Evolutionary conservation across 257 asterid genomes (phyloP), one percentile per base, ranked within the genome.

Genomic region (Fraxinus americana): DNA sequence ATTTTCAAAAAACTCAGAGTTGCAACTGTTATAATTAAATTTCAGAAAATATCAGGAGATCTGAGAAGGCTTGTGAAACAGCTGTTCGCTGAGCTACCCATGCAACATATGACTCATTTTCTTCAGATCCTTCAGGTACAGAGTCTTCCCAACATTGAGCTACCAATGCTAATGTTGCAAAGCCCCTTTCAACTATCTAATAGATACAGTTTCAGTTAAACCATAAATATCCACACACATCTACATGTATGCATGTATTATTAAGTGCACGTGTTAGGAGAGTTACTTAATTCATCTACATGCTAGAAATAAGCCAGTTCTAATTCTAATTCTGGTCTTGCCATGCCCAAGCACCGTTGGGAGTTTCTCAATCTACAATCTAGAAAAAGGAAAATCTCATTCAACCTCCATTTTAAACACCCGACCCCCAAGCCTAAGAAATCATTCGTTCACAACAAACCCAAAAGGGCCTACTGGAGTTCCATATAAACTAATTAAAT

Each of bases 131-230:
- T 43, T 85, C 83, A 9, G 82, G 68, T 43, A 29, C 80, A 50
- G 85, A 74, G 52, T 83, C 82, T 70, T 82, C 83, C 85, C 85
- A 83, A 74, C 85, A 83, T 38, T 78, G 78, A 39, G 85, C 85
- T 83, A 83, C 78, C 72, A 85, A 85, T 72, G 83, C 87, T 74
- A 85, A 74, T 69, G 89, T 73, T 38, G 87, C 87, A 75, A 85
- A 80, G 76, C 87, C 85, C 27, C 78, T 79, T 78, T 80, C 87
- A 71, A 80, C 87, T 80, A 80, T 83, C 89, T 85, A 71, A 72
- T 41, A 75, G 45, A 59, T 16, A 19, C 34, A 74, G 67, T 35
- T 67, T 66, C 25, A 50, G 73, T 71, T 41, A 39, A 71, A 54
- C 21, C 59, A 52, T 3, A 25, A 63, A 10, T 17, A 63, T 23